A percentile compares a stretch with the other conserved stretches of the same genome.
Evolutionary conservation across 768 basidiomycete species (phyloP).

Genomic region (Lactarius quietus): DNA sequence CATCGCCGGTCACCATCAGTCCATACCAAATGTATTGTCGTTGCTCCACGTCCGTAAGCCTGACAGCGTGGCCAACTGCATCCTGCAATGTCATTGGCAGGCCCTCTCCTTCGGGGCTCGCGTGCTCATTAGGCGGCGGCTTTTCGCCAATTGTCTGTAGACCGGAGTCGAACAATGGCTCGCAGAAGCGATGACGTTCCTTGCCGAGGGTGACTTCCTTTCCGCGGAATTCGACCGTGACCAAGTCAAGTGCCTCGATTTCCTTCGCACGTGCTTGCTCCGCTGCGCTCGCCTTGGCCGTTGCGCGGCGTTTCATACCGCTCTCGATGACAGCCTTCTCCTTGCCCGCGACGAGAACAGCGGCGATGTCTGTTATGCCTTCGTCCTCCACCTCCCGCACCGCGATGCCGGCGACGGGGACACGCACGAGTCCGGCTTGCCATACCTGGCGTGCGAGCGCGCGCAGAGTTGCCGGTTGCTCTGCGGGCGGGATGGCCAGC

Average conservation of each 20-base stretch:
- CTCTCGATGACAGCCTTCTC: constrained; percentile 87
- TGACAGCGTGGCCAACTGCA: constrained; percentile 60
- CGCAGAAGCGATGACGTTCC: constrained; percentile 87
- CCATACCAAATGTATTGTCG: constrained; percentile 75
- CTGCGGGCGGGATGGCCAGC: constrained; percentile 33
- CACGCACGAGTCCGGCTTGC: constrained; percentile 63
- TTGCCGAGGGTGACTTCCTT: constrained; percentile 74
- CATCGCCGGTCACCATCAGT: constrained; percentile 75
- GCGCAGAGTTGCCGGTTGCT: constrained; percentile 44
- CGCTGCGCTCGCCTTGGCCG: constrained; percentile 67
- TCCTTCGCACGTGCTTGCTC: constrained; percentile 79
- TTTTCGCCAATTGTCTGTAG: constrained; percentile 40
- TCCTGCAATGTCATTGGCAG: constrained; percentile 54
- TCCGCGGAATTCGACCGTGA: constrained; percentile 69
- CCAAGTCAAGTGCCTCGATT: constrained; percentile 81
- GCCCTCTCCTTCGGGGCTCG: constrained; percentile 29
- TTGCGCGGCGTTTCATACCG: constrained; percentile 74
- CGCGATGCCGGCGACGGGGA: constrained; percentile 63
- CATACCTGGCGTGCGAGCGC: constrained; percentile 64
- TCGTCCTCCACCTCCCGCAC: constrained; percentile 60
- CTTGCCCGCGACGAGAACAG: constrained; percentile 85
- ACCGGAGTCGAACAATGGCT: constrained; percentile 78
- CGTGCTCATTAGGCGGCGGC: constrained; percentile 14
- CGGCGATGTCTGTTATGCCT: constrained; percentile 86
- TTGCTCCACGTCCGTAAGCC: constrained; percentile 57